Conservation (phyloP, 2,329 filamentous ascomycete species). For the Penicillium sp. region DNA sequence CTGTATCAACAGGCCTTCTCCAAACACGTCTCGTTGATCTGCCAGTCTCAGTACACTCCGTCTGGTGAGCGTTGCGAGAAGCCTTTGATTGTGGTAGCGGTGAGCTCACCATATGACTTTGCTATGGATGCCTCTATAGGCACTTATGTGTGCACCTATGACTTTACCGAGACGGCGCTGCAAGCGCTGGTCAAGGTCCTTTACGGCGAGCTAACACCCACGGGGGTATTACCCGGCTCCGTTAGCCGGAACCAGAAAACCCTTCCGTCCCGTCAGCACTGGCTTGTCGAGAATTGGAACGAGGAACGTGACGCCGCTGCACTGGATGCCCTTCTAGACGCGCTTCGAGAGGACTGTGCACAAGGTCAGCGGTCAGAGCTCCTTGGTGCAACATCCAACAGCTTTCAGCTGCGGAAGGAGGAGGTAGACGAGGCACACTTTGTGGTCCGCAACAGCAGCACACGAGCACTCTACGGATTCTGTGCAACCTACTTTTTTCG, state of each 20-base stretch:
- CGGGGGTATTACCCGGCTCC: constrained; percentile 60
- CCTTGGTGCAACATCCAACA: constrained; percentile 62
- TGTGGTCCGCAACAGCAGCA: constrained; percentile 90
- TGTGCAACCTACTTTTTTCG: constrained; percentile 80
- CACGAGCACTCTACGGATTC: constrained; percentile 84
- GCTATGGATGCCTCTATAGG: constrained; percentile 85
- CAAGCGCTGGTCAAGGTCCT: constrained; percentile 76
- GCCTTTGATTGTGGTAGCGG: constrained; percentile 81
- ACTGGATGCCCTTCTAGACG: constrained; percentile 68
- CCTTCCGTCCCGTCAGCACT: constrained; percentile 84
- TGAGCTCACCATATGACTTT: constrained; percentile 95
- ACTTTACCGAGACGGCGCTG: constrained; percentile 90
- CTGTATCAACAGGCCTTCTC: constrained; percentile 91
- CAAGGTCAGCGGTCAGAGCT: constrained; percentile 65
- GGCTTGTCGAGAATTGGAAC: constrained; percentile 87
- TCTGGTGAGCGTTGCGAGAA: constrained; percentile 56
- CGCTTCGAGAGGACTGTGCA: constrained; percentile 57
- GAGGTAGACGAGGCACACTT: constrained; percentile 78
- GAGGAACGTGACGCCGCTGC: constrained; percentile 68
- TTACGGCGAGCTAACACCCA: constrained; percentile 65
- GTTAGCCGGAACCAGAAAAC: constrained; percentile 82
- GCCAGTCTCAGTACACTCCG: constrained; percentile 45
- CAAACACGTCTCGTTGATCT: constrained; percentile 94
- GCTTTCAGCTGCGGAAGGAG: constrained; percentile 67
- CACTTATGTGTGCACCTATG: constrained; percentile 91